phyloP scores from a whole-genome alignment of 306 rosid species.

The Prinsepia uniflora region DNA sequence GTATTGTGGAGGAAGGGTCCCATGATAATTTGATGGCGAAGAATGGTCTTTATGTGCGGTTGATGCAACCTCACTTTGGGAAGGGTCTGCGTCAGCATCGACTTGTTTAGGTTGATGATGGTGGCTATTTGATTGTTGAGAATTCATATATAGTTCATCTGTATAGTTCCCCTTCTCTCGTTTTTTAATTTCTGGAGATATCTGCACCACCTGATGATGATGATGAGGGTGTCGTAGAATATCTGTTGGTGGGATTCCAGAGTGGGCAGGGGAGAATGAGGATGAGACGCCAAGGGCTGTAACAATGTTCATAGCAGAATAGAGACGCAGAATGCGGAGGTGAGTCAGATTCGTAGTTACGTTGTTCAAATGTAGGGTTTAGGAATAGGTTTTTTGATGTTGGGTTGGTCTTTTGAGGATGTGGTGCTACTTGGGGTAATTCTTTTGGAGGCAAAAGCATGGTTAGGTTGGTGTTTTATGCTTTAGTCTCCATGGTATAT shows the following conservation, averaged over 20 bases:
- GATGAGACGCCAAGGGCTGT: constrained; percentile 32
- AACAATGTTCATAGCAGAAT: constrained; percentile 29
- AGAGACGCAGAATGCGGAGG: constrained; percentile 43
- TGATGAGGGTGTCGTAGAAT: constrained; percentile 30
- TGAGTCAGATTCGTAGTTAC: constrained; percentile 39
- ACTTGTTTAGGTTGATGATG: constrained; percentile 45
- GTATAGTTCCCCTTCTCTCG: constrained; percentile 38
- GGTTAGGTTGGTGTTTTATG: constrained; percentile 28
- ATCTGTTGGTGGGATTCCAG: constrained; percentile 26
- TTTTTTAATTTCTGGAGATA: constrained; percentile 32
- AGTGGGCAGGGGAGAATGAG: constrained; percentile 22
- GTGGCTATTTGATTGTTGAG: constrained; percentile 21
- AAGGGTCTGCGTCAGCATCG: constrained; percentile 93
- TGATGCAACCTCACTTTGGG: constrained; percentile 99
- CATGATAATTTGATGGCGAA: constrained; percentile 76
- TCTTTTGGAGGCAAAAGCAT: constrained; percentile 78
- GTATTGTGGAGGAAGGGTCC: constrained; percentile 92
- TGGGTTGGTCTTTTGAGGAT: constrained; percentile 45
- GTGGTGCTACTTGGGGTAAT: constrained; percentile 37
- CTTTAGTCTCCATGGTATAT: constrained; percentile 59
- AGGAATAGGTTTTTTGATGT: constrained; percentile 49
- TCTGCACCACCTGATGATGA: constrained; percentile 12
- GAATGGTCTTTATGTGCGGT: constrained; percentile 87
- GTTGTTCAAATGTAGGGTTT: constrained; percentile 49
- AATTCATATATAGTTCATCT: constrained; percentile 34